These are phyloP conservation scores for Pisolithus microcarpus DNA, from an alignment of 768 basidiomycete species.

Conservation along the genomic window DNA sequence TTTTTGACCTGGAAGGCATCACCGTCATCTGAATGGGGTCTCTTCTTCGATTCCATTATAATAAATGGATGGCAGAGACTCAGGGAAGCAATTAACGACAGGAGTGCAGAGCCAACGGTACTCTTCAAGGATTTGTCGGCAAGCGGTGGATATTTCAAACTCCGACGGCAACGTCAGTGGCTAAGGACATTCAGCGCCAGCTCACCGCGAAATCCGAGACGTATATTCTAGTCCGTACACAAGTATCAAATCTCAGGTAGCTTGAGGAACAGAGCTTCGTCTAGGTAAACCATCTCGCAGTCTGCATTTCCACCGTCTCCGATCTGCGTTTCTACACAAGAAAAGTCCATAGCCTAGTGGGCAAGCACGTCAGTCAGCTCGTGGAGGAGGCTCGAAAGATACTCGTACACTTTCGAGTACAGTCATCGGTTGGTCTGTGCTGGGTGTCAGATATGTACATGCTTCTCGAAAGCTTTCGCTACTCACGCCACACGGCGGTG, in stretches of 20 bases:
- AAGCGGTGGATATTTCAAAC: constrained; percentile 19
- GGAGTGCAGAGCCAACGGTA: constrained; percentile 4
- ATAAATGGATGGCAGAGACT: constrained; percentile 8
- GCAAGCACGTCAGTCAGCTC: constrained; percentile 12
- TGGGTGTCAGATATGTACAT: constrained; percentile 3
- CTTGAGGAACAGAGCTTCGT: constrained; percentile 30
- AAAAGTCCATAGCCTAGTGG: constrained; percentile 61
- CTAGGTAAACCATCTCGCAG: constrained; percentile 74
- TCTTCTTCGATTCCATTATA: constrained; percentile 54
- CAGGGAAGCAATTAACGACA: constrained; percentile 7
- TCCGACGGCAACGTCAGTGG: constrained; percentile 12
- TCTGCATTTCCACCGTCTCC: constrained; percentile 71
- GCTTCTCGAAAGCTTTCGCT: not conserved
- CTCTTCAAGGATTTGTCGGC: constrained; percentile 9
- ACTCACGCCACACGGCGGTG: constrained; percentile 86
- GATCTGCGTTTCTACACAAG: constrained; percentile 92
- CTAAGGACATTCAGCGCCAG: too few relatives aligned
- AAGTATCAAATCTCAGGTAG: not conserved
- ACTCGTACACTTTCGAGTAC: constrained; percentile 58
- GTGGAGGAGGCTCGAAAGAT: not conserved
- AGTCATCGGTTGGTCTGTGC: constrained; percentile 86
- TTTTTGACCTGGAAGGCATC: constrained; percentile 48
- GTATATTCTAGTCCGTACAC: too few relatives aligned
- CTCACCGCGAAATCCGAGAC: too few relatives aligned
- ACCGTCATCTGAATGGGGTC: constrained; percentile 46